Evolutionary conservation across 208 protist genomes (phyloP).

Genomic region (Leptomonas seymouri): DNA sequence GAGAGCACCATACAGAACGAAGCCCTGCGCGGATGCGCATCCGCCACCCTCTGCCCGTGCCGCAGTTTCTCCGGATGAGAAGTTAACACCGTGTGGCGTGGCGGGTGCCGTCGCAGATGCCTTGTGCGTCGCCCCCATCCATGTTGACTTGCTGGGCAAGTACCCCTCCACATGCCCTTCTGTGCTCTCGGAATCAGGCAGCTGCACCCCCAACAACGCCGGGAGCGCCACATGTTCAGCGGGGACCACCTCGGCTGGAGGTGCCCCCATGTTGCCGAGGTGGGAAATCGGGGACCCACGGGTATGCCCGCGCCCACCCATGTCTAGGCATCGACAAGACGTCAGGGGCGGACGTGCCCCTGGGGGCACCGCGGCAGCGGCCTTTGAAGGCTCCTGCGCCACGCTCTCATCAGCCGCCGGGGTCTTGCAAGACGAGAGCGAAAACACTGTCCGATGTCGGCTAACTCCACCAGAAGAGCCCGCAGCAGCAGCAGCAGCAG

Average conservation of each 20-base stretch:
- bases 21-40: no score
- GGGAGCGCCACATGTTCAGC: background rate
- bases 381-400: no score
- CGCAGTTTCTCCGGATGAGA: background rate
- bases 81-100: background rate
- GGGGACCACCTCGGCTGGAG: background rate
- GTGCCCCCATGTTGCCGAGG: background rate
- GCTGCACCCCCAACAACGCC: background rate
- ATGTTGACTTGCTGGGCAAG: background rate
- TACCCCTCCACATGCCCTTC: background rate
- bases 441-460: constrained; percentile 32
- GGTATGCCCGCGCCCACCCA: background rate
- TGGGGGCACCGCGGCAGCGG: background rate
- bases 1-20: background rate
- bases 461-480: background rate
- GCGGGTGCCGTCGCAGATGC: no score
- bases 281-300: background rate
- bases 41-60: background rate
- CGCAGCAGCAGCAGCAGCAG: background rate
- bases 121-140: background rate
- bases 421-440: constrained; percentile 15
- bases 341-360: background rate
- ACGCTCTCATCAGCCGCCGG: no score
- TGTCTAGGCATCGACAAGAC: background rate
- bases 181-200: background rate